Conservation (phyloP, 148 eudicot genomes). For the Cornus florida region DNA sequence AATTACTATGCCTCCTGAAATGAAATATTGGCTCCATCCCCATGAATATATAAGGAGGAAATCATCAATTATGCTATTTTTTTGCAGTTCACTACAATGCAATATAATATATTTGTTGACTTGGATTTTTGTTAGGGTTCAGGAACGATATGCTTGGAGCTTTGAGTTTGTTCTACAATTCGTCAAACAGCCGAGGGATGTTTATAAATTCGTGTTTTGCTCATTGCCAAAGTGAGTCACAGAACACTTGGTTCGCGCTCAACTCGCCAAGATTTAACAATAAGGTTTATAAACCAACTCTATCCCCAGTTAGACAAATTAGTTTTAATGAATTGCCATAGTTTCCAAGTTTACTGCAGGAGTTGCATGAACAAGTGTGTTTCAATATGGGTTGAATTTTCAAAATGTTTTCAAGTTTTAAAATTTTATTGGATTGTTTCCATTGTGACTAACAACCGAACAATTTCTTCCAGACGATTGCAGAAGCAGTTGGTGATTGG, state of each 20-base stretch:
- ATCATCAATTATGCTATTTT: too few species aligned
- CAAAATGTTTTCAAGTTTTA: too few species aligned
- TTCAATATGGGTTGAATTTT: not conserved
- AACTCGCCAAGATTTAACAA: constrained; percentile 75
- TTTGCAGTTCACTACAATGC: not conserved
- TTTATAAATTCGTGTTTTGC: constrained; percentile 92
- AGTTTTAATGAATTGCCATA: too few species aligned
- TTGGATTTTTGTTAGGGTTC: constrained; percentile 39
- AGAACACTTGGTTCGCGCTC: constrained; percentile 73
- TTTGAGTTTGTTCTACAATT: constrained; percentile 39
- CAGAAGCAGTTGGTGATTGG: too few species aligned
- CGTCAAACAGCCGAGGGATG: constrained; percentile 72
- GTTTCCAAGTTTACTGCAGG: not conserved
- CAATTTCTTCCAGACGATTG: constrained; percentile 55
- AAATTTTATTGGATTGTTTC: too few species aligned
- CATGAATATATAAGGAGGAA: too few species aligned
- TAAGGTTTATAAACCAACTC: constrained; percentile 46
- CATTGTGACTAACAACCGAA: not conserved
- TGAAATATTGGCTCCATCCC: too few species aligned
- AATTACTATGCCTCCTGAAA: too few species aligned
- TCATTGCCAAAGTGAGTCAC: constrained; percentile 92
- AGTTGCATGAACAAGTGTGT: not conserved
- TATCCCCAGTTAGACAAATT: not conserved
- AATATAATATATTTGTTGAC: not conserved
- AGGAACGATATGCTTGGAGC: constrained; percentile 69